Evolutionary conservation across 2,329 filamentous ascomycete genomes (phyloP), one percentile per base, ranked within the genome.

Genomic region (Colletotrichum echinochloae): DNA sequence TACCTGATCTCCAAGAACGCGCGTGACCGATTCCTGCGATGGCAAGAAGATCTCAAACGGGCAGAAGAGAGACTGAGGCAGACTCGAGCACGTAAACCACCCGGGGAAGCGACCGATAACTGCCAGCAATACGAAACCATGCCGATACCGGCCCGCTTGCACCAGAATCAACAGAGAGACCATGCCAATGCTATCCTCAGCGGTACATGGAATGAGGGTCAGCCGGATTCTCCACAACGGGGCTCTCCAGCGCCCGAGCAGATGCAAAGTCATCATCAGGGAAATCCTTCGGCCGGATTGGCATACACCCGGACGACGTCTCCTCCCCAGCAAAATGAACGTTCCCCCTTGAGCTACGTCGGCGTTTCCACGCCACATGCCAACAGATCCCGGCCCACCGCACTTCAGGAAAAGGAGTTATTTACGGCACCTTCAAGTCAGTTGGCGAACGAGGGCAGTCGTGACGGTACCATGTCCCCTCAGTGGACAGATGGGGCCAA

Each of bases 1-100:
- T 86, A 86, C 52, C 85, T 99, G 23, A 86, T 98, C n/a, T 97
- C 95, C 4, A 90, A 88, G 63, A 92, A 90, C 73, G 92, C 96
- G 23, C 86, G 87, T 72, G 92, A 96, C 69, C 91, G 96, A 51
- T 98, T 92, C 83, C 77, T 89, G 54, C 89, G 90, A 70, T 99
- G 96, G 96, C 84, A 84, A 60, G 86, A 90, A 26, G 95, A 97
- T 75, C 84, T 98, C 35, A 85, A 86, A 74, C 85, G 86, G 66
- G 91, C 88, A 16, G 88, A 90, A 72, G 81, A 66, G 81, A 86
- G 79, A 80, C 28, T 72, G 14, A 77, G 75, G 28, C 78, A 81
- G 30, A 49, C 51, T 1, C 33, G 37, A n/a, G 6, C 55, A 35
- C 60, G 59, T 9, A 68, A 79, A 73, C 66, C 75, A 23, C 49